phyloP scores from a whole-genome alignment of 441 rosid genomes.

The Theobroma grandiflorum region DNA sequence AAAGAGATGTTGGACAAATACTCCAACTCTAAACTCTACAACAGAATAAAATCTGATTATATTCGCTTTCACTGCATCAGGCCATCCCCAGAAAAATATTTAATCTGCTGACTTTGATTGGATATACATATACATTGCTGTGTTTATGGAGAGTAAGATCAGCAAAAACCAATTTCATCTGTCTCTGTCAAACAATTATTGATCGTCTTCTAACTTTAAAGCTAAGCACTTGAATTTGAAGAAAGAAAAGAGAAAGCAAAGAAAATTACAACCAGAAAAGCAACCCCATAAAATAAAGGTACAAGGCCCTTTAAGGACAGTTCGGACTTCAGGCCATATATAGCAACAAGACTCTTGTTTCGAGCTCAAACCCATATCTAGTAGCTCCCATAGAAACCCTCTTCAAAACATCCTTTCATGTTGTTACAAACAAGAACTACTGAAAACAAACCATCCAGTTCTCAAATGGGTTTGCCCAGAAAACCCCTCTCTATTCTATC shows the following conservation, averaged over 20 bases:
- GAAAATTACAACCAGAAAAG: constrained; percentile 4
- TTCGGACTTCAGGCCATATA: neutral
- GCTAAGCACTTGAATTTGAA: constrained; percentile 23
- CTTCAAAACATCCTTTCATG: constrained; percentile 21
- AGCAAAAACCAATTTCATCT: neutral
- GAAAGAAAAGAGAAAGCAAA: constrained; percentile 18
- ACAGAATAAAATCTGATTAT: constrained; percentile 1
- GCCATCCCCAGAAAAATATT: neutral
- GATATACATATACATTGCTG: neutral
- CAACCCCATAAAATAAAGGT: constrained; percentile 19
- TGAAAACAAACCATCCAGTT: neutral
- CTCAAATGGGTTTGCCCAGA: constrained; percentile 43
- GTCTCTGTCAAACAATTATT: constrained; percentile 16
- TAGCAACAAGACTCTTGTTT: constrained; percentile 10
- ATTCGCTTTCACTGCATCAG: neutral
- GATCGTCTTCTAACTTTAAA: constrained; percentile 15
- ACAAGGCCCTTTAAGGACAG: constrained; percentile 15
- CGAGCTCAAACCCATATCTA: constrained; percentile 30
- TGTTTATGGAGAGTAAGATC: neutral
- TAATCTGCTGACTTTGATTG: neutral
- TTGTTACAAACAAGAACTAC: constrained; percentile 10
- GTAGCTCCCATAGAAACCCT: neutral
- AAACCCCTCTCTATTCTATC: constrained; percentile 21
- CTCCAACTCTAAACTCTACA: neutral
- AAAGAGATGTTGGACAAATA: neutral